Evolutionary conservation across 129 eudicot genomes (phyloP).

Genomic region (Rutidosis leptorrhynchoides): DNA sequence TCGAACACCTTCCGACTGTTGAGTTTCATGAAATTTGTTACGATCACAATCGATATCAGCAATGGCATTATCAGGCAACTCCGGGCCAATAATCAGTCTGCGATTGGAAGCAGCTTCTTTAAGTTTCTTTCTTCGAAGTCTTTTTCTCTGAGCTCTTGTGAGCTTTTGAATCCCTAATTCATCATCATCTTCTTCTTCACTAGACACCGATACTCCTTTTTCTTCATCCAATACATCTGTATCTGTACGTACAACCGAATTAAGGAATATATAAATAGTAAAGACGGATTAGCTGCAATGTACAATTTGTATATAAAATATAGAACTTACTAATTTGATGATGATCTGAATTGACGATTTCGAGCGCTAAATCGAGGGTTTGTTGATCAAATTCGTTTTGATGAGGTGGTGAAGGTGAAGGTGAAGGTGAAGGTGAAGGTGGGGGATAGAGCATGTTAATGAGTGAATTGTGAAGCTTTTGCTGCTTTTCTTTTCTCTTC

Average conservation of each 20-base stretch:
- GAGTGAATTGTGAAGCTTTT: constrained; percentile 55
- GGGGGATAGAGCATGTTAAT: constrained; percentile 63
- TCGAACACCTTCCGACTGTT: constrained; percentile 48
- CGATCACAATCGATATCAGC: constrained; percentile 8
- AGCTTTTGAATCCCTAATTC: constrained; percentile 39
- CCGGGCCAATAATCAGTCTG: constrained; percentile 57
- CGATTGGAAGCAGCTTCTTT: constrained; percentile 48
- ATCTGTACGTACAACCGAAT: constrained; percentile 9
- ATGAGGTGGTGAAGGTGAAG: constrained; percentile 35
- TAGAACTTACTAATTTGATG: constrained; percentile 27
- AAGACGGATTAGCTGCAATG: not conserved
- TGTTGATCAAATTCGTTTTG: constrained; percentile 17
- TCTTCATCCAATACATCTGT: constrained; percentile 35
- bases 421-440: constrained; percentile 38
- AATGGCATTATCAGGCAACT: constrained; percentile 31
- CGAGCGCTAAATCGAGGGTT: constrained; percentile 18
- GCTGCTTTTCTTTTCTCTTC: constrained; percentile 42
- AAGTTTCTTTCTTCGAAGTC: constrained; percentile 66
- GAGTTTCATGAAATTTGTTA: constrained; percentile 4
- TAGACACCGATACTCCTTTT: constrained; percentile 23
- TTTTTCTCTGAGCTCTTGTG: constrained; percentile 72
- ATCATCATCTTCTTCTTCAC: constrained; percentile 25
- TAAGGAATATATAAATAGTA: not conserved
- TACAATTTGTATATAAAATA: not conserved
- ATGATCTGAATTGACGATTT: constrained; percentile 30